Evolutionary conservation across 2,329 filamentous ascomycete species (phyloP).

Genomic region (Penicillium hordei): DNA sequence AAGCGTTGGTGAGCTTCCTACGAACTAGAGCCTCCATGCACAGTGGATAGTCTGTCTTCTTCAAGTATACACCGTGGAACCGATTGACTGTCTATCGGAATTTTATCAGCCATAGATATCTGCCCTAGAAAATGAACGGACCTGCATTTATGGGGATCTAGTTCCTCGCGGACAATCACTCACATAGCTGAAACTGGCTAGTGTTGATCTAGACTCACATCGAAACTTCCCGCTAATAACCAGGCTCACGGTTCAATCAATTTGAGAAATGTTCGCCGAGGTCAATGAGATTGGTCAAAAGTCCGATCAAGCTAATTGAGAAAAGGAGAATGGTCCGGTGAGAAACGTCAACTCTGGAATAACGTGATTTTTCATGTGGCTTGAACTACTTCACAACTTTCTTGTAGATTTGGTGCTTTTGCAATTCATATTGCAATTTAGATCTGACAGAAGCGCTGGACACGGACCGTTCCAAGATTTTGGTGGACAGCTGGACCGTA

Average conservation of each 20-base stretch:
- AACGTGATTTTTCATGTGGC: not conserved
- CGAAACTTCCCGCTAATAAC: not conserved
- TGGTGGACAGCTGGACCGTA: not conserved
- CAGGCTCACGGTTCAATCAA: not conserved
- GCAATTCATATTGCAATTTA: not conserved
- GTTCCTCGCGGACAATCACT: not conserved
- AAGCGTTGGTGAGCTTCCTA: not conserved
- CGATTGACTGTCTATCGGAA: not conserved
- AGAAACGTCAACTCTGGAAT: not conserved
- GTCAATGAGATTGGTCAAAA: not conserved
- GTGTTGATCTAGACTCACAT: not conserved
- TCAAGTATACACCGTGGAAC: too few relatives aligned
- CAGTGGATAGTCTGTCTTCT: not conserved
- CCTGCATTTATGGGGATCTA: not conserved
- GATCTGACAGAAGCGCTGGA: not conserved
- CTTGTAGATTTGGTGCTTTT: not conserved
- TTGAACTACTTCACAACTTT: not conserved
- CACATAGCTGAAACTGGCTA: not conserved
- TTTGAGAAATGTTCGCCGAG: not conserved
- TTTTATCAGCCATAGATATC: not conserved
- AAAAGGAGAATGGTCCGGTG: not conserved
- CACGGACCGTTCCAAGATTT: not conserved
- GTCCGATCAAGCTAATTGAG: not conserved
- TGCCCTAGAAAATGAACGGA: not conserved
- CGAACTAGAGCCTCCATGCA: not conserved